These are phyloP conservation scores for Penicillium sp. DNA, from an alignment of 2,329 filamentous ascomycete species.

Conservation along the genomic window DNA sequence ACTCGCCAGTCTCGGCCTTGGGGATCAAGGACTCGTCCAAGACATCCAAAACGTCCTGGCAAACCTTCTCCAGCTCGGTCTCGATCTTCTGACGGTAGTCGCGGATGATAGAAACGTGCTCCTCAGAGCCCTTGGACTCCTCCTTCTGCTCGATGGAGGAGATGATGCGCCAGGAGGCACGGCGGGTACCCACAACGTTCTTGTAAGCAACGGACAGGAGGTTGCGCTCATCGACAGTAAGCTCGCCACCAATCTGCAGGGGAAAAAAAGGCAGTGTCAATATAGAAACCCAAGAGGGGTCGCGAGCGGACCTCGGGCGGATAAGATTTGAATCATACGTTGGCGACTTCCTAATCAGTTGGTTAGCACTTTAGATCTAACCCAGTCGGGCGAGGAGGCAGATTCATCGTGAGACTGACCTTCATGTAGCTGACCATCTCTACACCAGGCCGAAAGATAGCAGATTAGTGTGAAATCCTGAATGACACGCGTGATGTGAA, in stretches of 20 bases:
- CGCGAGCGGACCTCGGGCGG: slow-evolving; percentile 7
- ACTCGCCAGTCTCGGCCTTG: slow-evolving; percentile 93
- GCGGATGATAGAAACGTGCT: slow-evolving; percentile 89
- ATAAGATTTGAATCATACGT: slow-evolving; percentile 50
- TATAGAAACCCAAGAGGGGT: slow-evolving; percentile 9
- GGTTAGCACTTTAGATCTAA: slow-evolving; percentile 19
- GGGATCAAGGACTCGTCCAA: slow-evolving; percentile 90
- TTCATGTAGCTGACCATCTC: slow-evolving; percentile 99
- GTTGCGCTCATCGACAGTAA: slow-evolving; percentile 71
- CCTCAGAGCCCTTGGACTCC: slow-evolving; percentile 95
- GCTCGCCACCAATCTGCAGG: slow-evolving; percentile 57
- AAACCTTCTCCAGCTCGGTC: slow-evolving; percentile 93
- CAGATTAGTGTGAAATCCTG: slow-evolving; percentile 9
- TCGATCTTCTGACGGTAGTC: slow-evolving; percentile 99
- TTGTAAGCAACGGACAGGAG: slow-evolving; percentile 99
- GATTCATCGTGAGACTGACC: slow-evolving; percentile 43
- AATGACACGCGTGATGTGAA: neutral
- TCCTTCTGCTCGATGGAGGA: slow-evolving; percentile 99
- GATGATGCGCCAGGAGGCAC: slow-evolving; percentile 99
- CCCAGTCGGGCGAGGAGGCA: slow-evolving; percentile 12
- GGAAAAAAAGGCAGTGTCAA: slow-evolving; percentile 8
- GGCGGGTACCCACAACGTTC: slow-evolving; percentile 97
- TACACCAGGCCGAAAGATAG: slow-evolving; percentile 32
- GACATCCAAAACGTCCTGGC: slow-evolving; percentile 94
- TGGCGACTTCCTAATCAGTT: slow-evolving; percentile 74